phyloP scores from a whole-genome alignment of 495 filamentous ascomycete species.

The Tuber calosporum region DNA sequence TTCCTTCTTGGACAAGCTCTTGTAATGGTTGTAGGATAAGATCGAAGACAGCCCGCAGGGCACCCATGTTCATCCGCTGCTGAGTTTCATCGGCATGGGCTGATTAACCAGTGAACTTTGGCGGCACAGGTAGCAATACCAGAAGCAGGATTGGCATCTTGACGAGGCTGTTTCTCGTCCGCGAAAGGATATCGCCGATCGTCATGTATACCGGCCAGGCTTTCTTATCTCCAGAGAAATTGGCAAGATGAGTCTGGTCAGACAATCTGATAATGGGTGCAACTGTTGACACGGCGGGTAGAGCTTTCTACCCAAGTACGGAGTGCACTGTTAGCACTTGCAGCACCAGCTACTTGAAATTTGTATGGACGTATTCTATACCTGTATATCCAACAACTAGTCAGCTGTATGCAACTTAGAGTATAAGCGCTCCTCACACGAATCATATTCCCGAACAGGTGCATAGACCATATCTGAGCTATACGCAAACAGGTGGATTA shows the following conservation, averaged over 20 bases:
- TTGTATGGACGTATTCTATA: not conserved
- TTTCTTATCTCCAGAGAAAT: constrained; percentile 26
- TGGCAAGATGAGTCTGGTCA: constrained; percentile 24
- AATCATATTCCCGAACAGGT: constrained; percentile 1
- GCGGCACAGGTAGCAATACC: not conserved
- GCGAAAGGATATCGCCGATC: not conserved
- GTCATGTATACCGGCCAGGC: constrained; percentile 15
- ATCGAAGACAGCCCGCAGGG: too few relatives aligned
- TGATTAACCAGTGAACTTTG: not conserved
- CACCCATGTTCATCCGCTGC: too few relatives aligned
- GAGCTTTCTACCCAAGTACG: not conserved
- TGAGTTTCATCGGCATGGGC: too few relatives aligned
- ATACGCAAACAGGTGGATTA: not conserved
- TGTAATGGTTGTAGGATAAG: not conserved
- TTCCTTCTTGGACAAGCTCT: not conserved
- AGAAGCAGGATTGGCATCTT: not conserved
- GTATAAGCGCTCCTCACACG: not conserved
- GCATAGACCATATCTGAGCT: not conserved
- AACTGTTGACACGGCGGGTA: constrained; percentile 9
- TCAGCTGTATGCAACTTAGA: constrained; percentile 10
- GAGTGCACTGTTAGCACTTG: too few relatives aligned
- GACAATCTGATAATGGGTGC: constrained; percentile 16
- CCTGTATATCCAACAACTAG: constrained; percentile 12
- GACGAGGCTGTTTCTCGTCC: not conserved
- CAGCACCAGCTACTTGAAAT: too few relatives aligned